Evolutionary conservation across 176 grass and related monocot genomes (phyloP).

Genomic region (Zea luxurians): DNA sequence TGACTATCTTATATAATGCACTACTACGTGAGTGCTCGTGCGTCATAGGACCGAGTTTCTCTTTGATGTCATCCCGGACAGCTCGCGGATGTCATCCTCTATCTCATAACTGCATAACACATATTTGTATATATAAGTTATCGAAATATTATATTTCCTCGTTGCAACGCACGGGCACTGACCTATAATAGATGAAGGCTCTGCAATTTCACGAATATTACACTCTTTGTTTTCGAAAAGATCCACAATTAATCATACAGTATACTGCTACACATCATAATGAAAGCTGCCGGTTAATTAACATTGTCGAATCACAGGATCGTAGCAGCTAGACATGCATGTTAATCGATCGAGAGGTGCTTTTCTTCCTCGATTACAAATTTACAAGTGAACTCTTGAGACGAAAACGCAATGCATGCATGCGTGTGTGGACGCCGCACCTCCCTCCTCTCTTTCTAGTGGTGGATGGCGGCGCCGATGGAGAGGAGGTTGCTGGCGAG

Average conservation of each 20-base stretch:
- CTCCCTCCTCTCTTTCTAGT: neutral
- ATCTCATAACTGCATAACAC: too few species aligned
- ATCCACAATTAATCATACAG: neutral
- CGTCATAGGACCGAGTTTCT: too few species aligned
- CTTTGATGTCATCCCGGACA: too few species aligned
- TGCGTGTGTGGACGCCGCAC: neutral
- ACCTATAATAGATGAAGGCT: too few species aligned
- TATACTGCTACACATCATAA: neutral
- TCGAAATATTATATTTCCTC: too few species aligned
- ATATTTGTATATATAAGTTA: too few species aligned
- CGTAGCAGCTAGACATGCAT: neutral
- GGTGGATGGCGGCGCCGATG: slow-evolving; percentile 22
- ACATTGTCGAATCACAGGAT: neutral
- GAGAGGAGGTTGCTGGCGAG: slow-evolving; percentile 55
- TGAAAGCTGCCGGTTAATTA: neutral
- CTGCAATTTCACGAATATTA: neutral
- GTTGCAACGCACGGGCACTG: too few species aligned
- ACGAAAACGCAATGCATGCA: neutral
- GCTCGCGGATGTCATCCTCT: too few species aligned
- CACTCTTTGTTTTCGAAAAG: neutral
- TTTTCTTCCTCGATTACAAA: neutral
- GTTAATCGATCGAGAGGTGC: neutral
- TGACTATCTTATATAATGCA: too few species aligned
- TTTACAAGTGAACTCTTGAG: neutral
- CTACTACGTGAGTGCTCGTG: too few species aligned